Base-by-base conservation (phyloP, 2,329 filamentous ascomycete species). In the Ilyonectria mors-panacis region DNA sequence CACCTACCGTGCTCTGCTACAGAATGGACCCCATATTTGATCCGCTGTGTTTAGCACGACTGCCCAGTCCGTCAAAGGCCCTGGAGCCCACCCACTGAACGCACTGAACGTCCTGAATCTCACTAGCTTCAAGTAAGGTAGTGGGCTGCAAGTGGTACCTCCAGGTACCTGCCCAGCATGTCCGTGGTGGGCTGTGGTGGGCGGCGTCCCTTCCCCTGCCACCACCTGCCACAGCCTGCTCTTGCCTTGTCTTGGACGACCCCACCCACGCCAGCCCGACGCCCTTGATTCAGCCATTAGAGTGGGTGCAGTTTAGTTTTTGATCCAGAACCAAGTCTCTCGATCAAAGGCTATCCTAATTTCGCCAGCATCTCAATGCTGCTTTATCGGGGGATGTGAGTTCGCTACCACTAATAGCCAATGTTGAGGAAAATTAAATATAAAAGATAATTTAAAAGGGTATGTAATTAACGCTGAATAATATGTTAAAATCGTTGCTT, bases 151-250 rank as follows among this genome's bases (percentile, higher is more conserved):
- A 44, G 50, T 21, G 33, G 45, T 56, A 53, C 39, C 30, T 47
- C 19, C 42, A 55, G 59, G 59, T 62, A 62, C 59, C 51, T 54
- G 42, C 59, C 59, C 33, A 39, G 23, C 61, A 58, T 64, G 61
- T 47, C 60, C 42, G 47, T 39, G 30, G 55, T 54, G 61, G 48
- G 47, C 21, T 5, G 47, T 39, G 30, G 55, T 54, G 61, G 48
- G 47, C 21, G 26, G 26, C 26, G 26, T 59, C 53, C 44, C 39
- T 59, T 35, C 39, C 55, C 62, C 39, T 59, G 62, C 55, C 39
- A 53, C 47, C 39, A 33, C 55, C 55, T 64, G 61, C 54, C 61
- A 64, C 50, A 54, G 37, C 55, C 45, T 59, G 62, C 62, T 51
- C 55, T 23, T 59, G 37, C 48, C 48, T 58, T 54, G 35, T 28